Conservation (phyloP, 1,284 basidiomycete genomes). For the Earliella scabrosa region DNA sequence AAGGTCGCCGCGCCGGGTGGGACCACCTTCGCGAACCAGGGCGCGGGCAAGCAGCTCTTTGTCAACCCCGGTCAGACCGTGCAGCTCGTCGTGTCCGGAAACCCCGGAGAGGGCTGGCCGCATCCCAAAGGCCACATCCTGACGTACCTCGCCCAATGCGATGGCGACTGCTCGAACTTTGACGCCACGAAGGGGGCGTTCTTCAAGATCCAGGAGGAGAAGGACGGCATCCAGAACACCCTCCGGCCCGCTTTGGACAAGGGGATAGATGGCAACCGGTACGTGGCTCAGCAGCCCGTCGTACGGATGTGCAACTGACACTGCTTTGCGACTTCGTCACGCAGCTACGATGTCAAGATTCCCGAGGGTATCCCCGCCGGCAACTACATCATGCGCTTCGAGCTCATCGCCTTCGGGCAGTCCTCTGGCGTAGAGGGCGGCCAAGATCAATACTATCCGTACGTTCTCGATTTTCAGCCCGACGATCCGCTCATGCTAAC, state of each 20-base stretch:
- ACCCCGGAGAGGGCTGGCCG: slow-evolving; percentile 2
- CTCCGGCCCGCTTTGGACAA: background rate
- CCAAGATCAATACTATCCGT: slow-evolving; percentile 4
- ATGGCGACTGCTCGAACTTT: slow-evolving; percentile 33
- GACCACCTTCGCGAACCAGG: background rate
- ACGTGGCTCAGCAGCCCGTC: too few species aligned
- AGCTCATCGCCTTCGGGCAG: background rate
- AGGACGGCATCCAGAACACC: slow-evolving; percentile 27
- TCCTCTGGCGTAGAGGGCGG: background rate
- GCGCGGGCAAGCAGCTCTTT: background rate
- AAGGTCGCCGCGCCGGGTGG: slow-evolving; percentile 1
- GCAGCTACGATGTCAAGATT: background rate
- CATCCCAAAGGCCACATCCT: slow-evolving; percentile 33
- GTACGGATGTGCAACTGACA: background rate
- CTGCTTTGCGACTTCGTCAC: background rate
- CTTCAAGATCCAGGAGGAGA: slow-evolving; percentile 35
- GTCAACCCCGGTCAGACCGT: background rate
- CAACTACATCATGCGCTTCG: slow-evolving; percentile 7
- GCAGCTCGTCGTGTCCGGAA: background rate
- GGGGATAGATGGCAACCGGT: background rate
- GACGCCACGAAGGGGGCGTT: slow-evolving; percentile 34
- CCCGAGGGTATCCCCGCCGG: background rate
- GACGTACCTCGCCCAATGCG: slow-evolving; percentile 38
- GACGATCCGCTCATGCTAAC: too few species aligned
- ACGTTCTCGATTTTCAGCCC: background rate